Percentiles rank a stretch among this genome's conserved stretches.
phyloP scores from a whole-genome alignment of 2,329 filamentous ascomycete species.

The Ophioceras dolichostomum region DNA sequence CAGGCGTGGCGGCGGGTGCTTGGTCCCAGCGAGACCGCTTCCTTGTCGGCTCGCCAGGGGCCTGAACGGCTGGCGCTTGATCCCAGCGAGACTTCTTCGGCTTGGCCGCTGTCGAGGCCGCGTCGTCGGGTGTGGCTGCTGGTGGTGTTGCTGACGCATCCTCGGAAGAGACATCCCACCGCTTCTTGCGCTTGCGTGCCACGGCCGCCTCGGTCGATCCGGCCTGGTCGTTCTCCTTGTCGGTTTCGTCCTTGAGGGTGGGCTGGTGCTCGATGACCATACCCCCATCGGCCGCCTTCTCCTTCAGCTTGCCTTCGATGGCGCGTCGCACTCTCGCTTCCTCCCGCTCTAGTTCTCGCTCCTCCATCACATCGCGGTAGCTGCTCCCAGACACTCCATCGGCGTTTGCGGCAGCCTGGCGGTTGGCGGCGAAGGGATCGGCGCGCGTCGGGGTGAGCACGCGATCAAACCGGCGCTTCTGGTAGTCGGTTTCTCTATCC shows the following conservation, averaged over 20 bases:
- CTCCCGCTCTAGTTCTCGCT: conserved; percentile 82
- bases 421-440: conserved; percentile 72
- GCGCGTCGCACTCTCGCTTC: conserved; percentile 74
- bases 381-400: conserved; percentile 72
- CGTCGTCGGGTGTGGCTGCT: conserved; percentile 34
- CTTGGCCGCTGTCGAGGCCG: too few species aligned
- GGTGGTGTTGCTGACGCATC: not conserved
- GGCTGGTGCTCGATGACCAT: conserved; percentile 49
- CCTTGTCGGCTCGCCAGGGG: conserved; percentile 49
- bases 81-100: conserved; percentile 88
- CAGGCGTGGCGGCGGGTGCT: conserved; percentile 63
- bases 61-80: conserved; percentile 51
- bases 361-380: conserved; percentile 85
- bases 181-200: conserved; percentile 77
- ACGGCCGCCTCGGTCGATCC: conserved; percentile 52
- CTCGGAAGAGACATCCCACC: conserved; percentile 64
- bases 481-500: conserved; percentile 93
- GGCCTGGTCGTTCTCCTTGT: conserved; percentile 60
- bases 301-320: conserved; percentile 62
- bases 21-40: conserved; percentile 87
- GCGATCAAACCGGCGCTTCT: conserved; percentile 87
- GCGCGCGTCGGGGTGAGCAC: conserved; percentile 74
- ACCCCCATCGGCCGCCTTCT: conserved; percentile 43
- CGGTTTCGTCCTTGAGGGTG: conserved; percentile 58
- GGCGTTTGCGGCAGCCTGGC: conserved; percentile 51